These are phyloP conservation scores for Xylaria hypoxylon DNA, from an alignment of 2,329 filamentous ascomycete genomes.

Conservation along the genomic window DNA sequence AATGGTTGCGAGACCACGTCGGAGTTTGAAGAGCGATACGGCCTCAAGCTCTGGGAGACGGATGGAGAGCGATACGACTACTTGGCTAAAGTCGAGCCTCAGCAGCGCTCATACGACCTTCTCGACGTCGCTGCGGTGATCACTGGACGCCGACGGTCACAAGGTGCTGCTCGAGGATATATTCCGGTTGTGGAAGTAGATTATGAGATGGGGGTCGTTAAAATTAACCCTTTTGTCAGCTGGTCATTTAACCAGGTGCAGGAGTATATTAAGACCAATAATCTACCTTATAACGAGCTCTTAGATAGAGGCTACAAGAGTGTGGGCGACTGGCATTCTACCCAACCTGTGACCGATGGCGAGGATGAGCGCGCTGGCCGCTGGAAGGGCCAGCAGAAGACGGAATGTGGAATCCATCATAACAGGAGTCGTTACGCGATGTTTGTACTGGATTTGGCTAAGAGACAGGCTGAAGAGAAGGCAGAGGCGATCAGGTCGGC, in stretches of 20 bases:
- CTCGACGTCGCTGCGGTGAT: constrained; percentile 90
- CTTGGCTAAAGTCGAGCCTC: constrained; percentile 96
- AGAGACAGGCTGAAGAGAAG: constrained; percentile 13
- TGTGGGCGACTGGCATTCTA: constrained; percentile 98
- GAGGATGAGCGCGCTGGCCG: constrained; percentile 96
- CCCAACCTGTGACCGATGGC: constrained; percentile 85
- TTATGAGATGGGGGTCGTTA: constrained; percentile 86
- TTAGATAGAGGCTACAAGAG: constrained; percentile 95
- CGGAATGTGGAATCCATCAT: constrained; percentile 99
- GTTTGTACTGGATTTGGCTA: constrained; percentile 19
- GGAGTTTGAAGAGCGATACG: constrained; percentile 86
- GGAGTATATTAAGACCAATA: constrained; percentile 83
- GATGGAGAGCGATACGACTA: constrained; percentile 95
- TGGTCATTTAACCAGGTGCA: constrained; percentile 94
- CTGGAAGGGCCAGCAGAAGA: constrained; percentile 97
- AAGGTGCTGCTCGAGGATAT: constrained; percentile 90
- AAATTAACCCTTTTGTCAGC: constrained; percentile 96
- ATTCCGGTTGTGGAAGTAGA: constrained; percentile 93
- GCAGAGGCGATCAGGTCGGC: background rate
- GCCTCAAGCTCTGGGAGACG: constrained; percentile 84
- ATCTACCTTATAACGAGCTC: constrained; percentile 93
- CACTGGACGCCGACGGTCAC: constrained; percentile 89
- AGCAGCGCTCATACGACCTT: constrained; percentile 88
- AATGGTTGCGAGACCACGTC: constrained; percentile 76
- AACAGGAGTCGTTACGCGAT: constrained; percentile 88